Evolutionary conservation across 148 eudicot genomes (phyloP).

Genomic region (Silene conica): DNA sequence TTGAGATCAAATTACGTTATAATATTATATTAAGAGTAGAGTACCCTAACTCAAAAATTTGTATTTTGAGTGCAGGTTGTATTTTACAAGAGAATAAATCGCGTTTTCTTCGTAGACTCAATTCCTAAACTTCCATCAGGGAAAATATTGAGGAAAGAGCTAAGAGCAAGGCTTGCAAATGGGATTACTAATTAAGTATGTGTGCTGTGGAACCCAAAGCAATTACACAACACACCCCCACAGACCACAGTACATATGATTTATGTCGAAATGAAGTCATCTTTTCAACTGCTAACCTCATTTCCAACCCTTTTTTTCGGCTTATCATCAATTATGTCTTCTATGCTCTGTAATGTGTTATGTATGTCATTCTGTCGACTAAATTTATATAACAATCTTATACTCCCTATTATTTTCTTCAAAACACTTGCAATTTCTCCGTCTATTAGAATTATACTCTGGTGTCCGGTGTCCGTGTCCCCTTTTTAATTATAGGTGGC

Average conservation of each 20-base stretch:
- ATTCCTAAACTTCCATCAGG: slow-evolving; percentile 92
- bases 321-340: not conserved
- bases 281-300: not conserved
- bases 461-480: no score
- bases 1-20: no score
- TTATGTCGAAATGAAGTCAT: not conserved
- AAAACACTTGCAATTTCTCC: no score
- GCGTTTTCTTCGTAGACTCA: slow-evolving; percentile 64
- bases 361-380: not conserved
- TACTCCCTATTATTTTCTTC: not conserved
- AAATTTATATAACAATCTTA: no score
- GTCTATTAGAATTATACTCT: no score
- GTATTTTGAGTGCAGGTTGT: slow-evolving; percentile 49
- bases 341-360: not conserved
- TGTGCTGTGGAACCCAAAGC: not conserved
- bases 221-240: not conserved
- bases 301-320: not conserved
- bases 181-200: slow-evolving; percentile 25
- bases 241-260: slow-evolving; percentile 1
- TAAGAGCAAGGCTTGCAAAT: slow-evolving; percentile 73
- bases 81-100: slow-evolving; percentile 69
- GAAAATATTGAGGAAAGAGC: slow-evolving; percentile 87
- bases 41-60: no score
- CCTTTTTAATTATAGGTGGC: no score
- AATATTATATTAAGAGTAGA: no score